These are phyloP conservation scores for Sclerotinia glacialis DNA, from an alignment of 2,329 filamentous ascomycete genomes.

Conservation along the genomic window DNA sequence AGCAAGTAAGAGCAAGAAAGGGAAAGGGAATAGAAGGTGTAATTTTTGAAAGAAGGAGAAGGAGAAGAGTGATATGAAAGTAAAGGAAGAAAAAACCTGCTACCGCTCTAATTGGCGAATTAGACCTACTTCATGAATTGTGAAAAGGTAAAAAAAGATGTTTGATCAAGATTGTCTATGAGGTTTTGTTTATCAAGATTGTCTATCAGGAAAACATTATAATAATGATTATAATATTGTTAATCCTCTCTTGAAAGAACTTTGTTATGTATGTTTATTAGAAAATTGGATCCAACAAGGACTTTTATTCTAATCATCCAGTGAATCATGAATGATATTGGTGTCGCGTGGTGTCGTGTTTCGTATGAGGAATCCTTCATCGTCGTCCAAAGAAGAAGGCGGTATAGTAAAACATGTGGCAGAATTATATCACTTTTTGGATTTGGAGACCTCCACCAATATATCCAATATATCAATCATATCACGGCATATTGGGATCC, in stretches of 20 bases:
- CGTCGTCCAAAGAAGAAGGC: not conserved
- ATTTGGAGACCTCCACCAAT: conserved; percentile 1
- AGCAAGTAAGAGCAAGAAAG: not conserved
- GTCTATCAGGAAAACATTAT: not conserved
- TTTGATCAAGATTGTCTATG: not conserved
- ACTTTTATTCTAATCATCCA: conserved; percentile 3
- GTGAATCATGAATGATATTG: not conserved
- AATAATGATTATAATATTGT: not conserved
- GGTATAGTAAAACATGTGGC: not conserved
- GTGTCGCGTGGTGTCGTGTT: conserved; percentile 14
- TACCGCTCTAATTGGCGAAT: conserved; percentile 4
- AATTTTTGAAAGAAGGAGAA: conserved; percentile 5
- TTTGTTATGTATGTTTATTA: not conserved
- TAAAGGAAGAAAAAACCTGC: not conserved
- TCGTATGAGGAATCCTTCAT: conserved; percentile 6
- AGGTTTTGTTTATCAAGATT: not conserved
- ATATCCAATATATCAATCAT: not conserved
- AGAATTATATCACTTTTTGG: conserved; percentile 12
- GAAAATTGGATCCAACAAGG: not conserved
- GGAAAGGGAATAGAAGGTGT: not conserved
- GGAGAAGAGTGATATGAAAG: conserved; percentile 9
- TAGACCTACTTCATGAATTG: conserved; percentile 1
- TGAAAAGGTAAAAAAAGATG: conserved; percentile 1
- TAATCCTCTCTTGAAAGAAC: not conserved
- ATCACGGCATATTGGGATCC: not conserved